These are phyloP conservation scores for Ceratonia siliqua DNA, from an alignment of 306 rosid species.

Conservation along the genomic window DNA sequence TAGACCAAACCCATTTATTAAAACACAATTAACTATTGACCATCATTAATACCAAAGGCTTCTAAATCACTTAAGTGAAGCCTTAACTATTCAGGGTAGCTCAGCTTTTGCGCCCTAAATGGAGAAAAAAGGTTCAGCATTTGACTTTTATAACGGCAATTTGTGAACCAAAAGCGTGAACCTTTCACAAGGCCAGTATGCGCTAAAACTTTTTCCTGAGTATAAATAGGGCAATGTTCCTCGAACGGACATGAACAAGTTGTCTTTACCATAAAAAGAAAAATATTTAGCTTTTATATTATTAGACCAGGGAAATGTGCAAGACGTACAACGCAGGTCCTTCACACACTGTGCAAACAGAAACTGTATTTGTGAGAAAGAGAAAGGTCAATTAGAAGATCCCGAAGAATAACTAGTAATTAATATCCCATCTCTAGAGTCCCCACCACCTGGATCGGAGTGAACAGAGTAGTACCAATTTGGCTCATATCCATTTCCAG, in stretches of 20 bases:
- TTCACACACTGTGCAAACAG: neutral
- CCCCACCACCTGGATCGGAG: constrained; percentile 4
- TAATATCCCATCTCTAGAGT: neutral
- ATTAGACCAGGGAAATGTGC: neutral
- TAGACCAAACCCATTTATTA: constrained; percentile 29
- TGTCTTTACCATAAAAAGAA: neutral
- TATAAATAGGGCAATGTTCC: neutral
- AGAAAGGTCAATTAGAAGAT: neutral
- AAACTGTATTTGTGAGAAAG: neutral
- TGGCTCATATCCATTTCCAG: neutral
- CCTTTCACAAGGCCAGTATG: neutral
- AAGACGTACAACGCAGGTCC: neutral
- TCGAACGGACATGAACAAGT: neutral
- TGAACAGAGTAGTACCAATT: neutral
- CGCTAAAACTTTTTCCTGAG: neutral
- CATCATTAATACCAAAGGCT: neutral
- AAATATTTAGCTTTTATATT: neutral
- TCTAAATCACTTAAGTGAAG: neutral
- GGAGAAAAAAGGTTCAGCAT: neutral
- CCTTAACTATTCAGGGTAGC: neutral
- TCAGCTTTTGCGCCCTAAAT: constrained; percentile 15
- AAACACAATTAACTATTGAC: constrained; percentile 19
- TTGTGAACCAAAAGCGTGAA: constrained; percentile 4
- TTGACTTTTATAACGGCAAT: neutral
- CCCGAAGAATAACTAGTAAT: neutral